phyloP scores from a whole-genome alignment of 257 asterid species.

The Nicotiana attenuata region DNA sequence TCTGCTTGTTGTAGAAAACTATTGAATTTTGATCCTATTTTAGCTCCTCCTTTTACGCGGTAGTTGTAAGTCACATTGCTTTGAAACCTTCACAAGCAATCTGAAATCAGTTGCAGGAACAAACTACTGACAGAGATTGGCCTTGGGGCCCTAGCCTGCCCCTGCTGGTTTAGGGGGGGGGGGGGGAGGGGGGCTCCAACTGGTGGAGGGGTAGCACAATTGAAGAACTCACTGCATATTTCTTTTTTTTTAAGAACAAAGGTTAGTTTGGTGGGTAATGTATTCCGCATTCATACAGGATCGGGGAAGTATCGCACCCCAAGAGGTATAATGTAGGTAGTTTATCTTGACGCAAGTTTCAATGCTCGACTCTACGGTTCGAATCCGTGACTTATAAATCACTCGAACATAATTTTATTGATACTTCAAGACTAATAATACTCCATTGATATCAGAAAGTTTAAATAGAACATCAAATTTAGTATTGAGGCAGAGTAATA shows the following conservation, averaged over 20 bases:
- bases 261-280: no score
- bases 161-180: background rate
- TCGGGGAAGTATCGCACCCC: no score
- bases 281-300: no score
- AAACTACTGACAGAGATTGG: conserved; percentile 14
- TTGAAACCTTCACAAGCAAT: conserved; percentile 11
- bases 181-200: background rate
- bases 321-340: no score
- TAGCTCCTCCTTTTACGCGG: background rate
- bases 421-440: no score
- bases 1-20: conserved; percentile 3
- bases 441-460: no score
- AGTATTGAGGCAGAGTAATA: background rate
- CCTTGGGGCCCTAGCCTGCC: conserved; percentile 3
- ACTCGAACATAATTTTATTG: no score
- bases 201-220: background rate
- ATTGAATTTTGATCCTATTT: background rate
- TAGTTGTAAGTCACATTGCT: conserved; percentile 13
- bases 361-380: no score
- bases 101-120: conserved; percentile 12
- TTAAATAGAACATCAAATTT: no score
- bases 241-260: background rate
- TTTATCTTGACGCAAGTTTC: no score
- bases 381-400: no score
- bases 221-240: background rate